Evolutionary conservation across 139 green algal species (phyloP).

Genomic region (Chlorella sorokiniana): DNA sequence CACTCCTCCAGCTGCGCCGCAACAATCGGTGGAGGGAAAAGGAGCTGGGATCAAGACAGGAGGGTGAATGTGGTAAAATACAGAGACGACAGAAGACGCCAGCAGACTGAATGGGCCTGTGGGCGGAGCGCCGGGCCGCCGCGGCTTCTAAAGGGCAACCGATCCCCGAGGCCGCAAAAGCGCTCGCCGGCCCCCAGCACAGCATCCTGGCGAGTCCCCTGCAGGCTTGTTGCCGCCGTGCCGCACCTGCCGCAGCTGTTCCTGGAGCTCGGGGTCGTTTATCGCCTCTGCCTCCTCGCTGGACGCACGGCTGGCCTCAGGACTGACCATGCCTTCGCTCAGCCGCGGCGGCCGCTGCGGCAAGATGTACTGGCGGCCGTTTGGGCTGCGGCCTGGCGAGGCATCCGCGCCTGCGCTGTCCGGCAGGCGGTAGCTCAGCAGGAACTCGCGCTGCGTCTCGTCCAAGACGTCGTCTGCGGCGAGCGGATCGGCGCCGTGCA

Average conservation of each 20-base stretch:
- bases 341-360: neutral
- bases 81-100: too few relatives aligned
- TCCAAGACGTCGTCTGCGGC: slow-evolving; percentile 7
- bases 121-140: too few relatives aligned
- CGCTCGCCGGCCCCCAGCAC: too few relatives aligned
- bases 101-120: too few relatives aligned
- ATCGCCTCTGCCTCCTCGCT: slow-evolving; percentile 15
- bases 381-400: neutral
- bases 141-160: too few relatives aligned
- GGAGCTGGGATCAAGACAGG: neutral
- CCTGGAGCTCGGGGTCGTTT: neutral
- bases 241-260: slow-evolving; percentile 13
- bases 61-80: neutral
- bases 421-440: slow-evolving; percentile 24
- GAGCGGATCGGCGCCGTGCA: slow-evolving; percentile 9
- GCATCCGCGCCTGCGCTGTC: neutral
- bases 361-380: slow-evolving; percentile 19
- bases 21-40: too few relatives aligned
- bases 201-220: too few relatives aligned
- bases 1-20: slow-evolving; percentile 56
- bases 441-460: slow-evolving; percentile 28
- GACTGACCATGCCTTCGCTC: neutral
- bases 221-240: too few relatives aligned
- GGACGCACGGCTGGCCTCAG: neutral
- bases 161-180: too few relatives aligned